phyloP scores from a whole-genome alignment of 176 grass and related monocot species.

The Aegilops sharonensis region DNA sequence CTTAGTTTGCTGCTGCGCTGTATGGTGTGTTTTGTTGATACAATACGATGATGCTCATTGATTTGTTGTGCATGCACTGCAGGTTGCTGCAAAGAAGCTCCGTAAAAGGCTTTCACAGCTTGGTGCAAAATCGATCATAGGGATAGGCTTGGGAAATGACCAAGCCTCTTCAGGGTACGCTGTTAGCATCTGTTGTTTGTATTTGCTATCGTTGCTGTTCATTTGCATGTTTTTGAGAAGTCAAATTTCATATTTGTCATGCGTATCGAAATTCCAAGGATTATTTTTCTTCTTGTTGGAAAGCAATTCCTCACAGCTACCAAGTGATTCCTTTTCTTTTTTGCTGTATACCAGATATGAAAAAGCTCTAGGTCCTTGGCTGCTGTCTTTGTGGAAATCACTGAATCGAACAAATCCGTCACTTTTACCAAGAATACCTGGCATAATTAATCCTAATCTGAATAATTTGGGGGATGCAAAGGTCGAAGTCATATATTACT shows the following conservation, averaged over 20 bases:
- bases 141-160: constrained; percentile 86
- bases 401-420: constrained; percentile 49
- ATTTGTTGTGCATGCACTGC: constrained; percentile 18
- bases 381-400: constrained; percentile 72
- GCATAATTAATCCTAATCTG: constrained; percentile 66
- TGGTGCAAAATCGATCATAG: constrained; percentile 61
- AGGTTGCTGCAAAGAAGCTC: constrained; percentile 87
- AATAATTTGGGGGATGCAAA: constrained; percentile 65
- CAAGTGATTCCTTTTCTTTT: background rate
- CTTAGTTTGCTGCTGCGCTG: too few species aligned
- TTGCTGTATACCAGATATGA: constrained; percentile 50
- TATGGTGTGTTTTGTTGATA: too few species aligned
- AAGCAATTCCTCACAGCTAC: constrained; percentile 3
- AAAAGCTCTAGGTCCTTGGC: constrained; percentile 74
- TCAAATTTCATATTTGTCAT: background rate
- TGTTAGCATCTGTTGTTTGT: background rate
- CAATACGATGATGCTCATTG: background rate
- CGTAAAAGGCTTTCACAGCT: constrained; percentile 76
- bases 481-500: constrained; percentile 67
- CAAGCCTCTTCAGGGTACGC: constrained; percentile 85
- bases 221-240: background rate
- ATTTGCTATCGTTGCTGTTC: too few species aligned
- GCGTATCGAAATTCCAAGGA: background rate
- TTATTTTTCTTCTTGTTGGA: background rate
- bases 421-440: constrained; percentile 67